Percentiles rank a stretch among this genome's conserved stretches.
phyloP scores from a whole-genome alignment of 345 rosid species.

The Syzygium aromaticum region DNA sequence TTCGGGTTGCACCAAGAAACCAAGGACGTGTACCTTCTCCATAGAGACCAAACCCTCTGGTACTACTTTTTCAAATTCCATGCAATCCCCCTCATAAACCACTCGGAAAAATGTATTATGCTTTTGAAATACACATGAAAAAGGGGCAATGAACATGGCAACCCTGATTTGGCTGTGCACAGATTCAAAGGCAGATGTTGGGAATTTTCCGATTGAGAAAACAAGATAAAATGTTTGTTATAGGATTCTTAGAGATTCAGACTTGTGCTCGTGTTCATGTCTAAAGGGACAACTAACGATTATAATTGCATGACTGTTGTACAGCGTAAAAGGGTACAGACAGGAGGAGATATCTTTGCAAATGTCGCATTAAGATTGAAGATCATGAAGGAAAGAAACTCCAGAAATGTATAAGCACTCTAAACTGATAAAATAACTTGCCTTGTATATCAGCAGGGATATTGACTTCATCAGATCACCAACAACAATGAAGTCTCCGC shows the following conservation, averaged over 20 bases:
- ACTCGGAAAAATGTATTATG: neutral
- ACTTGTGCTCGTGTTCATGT: neutral
- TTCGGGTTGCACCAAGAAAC: neutral
- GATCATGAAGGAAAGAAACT: neutral
- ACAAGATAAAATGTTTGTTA: neutral
- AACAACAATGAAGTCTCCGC: constrained; percentile 90
- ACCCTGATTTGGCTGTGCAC: neutral
- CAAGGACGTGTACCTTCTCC: neutral
- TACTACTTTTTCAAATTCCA: neutral
- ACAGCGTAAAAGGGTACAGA: neutral
- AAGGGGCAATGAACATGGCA: neutral
- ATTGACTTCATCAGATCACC: constrained; percentile 97
- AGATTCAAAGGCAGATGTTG: neutral
- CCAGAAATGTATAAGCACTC: neutral
- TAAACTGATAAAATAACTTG: constrained; percentile 4
- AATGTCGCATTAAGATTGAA: neutral
- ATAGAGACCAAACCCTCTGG: neutral
- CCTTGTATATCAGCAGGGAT: constrained; percentile 87
- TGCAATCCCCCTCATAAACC: neutral
- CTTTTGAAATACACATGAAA: neutral
- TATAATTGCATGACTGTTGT: neutral
- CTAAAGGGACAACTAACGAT: neutral
- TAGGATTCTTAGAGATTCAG: neutral
- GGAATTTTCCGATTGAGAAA: neutral
- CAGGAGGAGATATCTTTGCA: neutral